Evolutionary conservation across 108 stramenopile genomes (phyloP).

Genomic region (Pseudonitzschia pungens): DNA sequence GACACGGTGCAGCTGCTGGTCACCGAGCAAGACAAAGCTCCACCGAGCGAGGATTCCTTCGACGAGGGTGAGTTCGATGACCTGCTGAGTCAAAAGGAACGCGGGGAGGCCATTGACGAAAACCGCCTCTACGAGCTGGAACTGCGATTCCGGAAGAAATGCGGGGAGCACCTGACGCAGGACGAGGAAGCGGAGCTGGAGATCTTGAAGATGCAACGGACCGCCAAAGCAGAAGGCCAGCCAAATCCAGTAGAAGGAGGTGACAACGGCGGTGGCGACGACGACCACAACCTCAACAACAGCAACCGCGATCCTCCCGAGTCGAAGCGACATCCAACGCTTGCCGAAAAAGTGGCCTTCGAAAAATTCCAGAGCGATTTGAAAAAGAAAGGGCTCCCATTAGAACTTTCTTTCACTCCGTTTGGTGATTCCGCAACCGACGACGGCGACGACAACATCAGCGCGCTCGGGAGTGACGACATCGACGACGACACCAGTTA

Average conservation of each 20-base stretch:
- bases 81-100: slow-evolving; percentile 17
- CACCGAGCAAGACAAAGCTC: too few species aligned
- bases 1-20: too few species aligned
- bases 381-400: slow-evolving; percentile 20
- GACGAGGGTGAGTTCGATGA: slow-evolving; percentile 20
- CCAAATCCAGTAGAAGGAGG: background rate
- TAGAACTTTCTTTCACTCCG: background rate
- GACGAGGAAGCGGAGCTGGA: background rate
- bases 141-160: slow-evolving; percentile 3
- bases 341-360: slow-evolving; percentile 5
- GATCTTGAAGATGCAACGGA: background rate
- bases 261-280: background rate
- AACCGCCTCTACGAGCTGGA: background rate
- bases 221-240: background rate
- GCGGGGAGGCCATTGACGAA: slow-evolving; percentile 1
- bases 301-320: background rate
- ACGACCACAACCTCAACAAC: background rate
- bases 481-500: slow-evolving; percentile 17
- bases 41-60: background rate
- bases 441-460: slow-evolving; percentile 6
- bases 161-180: background rate
- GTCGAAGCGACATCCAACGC: background rate
- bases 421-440: background rate
- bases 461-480: background rate
- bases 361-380: background rate